Conservation (phyloP, 352 stramenopile genomes). For the Saprolegnia diclina region DNA sequence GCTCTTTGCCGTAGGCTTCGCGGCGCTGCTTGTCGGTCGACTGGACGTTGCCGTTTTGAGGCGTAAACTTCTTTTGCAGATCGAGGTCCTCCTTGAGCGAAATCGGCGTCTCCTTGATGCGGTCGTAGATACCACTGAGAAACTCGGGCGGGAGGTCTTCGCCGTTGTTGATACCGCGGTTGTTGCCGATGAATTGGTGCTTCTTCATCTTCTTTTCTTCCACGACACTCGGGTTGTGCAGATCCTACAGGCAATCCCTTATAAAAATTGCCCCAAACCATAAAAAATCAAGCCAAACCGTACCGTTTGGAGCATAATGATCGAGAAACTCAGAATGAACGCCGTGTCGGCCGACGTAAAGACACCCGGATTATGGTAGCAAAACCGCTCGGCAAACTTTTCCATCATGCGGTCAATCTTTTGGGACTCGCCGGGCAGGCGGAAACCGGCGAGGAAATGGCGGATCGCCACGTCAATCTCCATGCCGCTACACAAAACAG, state of each 20-base stretch:
- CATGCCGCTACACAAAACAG: constrained; percentile 81
- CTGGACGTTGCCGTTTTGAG: constrained; percentile 33
- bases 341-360: constrained; percentile 96
- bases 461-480: constrained; percentile 98
- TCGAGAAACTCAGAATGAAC: constrained; percentile 97
- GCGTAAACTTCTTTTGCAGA: constrained; percentile 41
- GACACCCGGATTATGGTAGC: constrained; percentile 71
- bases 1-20: constrained; percentile 81
- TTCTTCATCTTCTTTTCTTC: constrained; percentile 97
- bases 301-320: constrained; percentile 76
- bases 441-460: constrained; percentile 92
- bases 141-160: constrained; percentile 93
- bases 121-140: constrained; percentile 92
- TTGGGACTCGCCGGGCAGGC: constrained; percentile 97
- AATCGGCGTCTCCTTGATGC: constrained; percentile 94
- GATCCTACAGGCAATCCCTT: constrained; percentile 48
- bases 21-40: constrained; percentile 39
- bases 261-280: neutral
- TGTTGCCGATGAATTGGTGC: constrained; percentile 94
- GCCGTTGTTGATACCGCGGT: constrained; percentile 95
- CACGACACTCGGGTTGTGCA: constrained; percentile 98
- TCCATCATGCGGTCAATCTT: constrained; percentile 99
- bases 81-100: constrained; percentile 96
- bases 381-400: constrained; percentile 95
- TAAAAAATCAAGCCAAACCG: neutral